Evolutionary conservation across 2,329 filamentous ascomycete genomes (phyloP), one percentile per base, ranked within the genome.

Genomic region (Grosmannia serpens): DNA sequence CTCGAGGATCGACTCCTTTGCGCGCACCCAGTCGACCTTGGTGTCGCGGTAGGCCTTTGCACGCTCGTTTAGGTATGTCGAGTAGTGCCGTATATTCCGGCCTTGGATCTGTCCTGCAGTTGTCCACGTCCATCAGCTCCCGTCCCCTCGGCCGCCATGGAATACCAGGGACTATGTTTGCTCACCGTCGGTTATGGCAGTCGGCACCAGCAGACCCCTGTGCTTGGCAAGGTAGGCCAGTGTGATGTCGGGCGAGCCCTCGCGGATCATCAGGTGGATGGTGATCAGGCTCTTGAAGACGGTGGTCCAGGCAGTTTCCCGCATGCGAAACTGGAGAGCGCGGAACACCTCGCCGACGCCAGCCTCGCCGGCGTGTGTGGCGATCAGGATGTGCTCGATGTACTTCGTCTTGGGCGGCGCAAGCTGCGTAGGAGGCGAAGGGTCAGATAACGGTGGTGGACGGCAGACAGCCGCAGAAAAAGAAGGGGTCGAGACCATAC

Each of bases 281-380:
- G 95, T 94, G 67, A 97, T 96, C 65, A 99, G 78, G 66, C 90
- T 87, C 77, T 99, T 99, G 85, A 96, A 96, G 64, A 96, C 92
- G 59, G 97, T 91, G n/a, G 94, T 99, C 94, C 94, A 99, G 78
- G 94, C 96, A 65, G 92, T 92, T 71, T 99, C 94, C 70, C 91
- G 87, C 64, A 99, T 75, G 56, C 94, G 85, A 70, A 90, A 84
- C 70, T 95, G 91, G 58, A 99, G 78, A 49, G 91, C 89, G 61
- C 94, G 86, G 72, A 99, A 97, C 68, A 99, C 89, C 75, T 99
- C 94, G 61, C 87, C 92, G 61, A 99, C 90, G 65, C 92, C 94
- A 57, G 89, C 88, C 74, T 99, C 94, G 65, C 91, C 94, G 26
- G 91, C 87, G 74, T 96, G 90, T 44, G 94, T 99, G 63, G 94